phyloP scores from a whole-genome alignment of 495 filamentous ascomycete genomes.

The Podospora sp. region DNA sequence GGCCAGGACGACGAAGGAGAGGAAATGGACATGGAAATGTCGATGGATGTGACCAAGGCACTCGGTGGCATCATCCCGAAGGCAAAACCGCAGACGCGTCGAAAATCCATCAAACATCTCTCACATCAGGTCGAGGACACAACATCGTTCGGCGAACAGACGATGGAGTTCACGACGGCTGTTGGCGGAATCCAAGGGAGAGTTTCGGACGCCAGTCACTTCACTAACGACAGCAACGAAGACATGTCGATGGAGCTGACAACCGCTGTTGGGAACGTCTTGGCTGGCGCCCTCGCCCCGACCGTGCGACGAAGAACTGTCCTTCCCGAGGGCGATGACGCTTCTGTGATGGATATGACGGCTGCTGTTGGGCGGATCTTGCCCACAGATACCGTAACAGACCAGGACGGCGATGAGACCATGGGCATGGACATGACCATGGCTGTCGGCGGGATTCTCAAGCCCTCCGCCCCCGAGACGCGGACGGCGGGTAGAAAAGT shows the following conservation, averaged over 20 bases:
- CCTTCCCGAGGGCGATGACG: conserved; percentile 33
- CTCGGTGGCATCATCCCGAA: conserved; percentile 79
- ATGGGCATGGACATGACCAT: conserved; percentile 64
- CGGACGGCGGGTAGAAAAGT: conserved; percentile 57
- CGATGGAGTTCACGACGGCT: conserved; percentile 79
- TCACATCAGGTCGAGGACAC: conserved; percentile 24
- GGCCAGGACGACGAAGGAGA: conserved; percentile 66
- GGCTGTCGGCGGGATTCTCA: conserved; percentile 59
- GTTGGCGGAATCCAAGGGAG: conserved; percentile 62
- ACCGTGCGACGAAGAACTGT: conserved; percentile 35
- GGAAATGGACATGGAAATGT: conserved; percentile 76
- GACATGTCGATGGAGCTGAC: conserved; percentile 86
- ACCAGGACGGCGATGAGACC: conserved; percentile 53
- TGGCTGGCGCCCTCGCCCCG: conserved; percentile 44
- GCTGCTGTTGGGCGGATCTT: conserved; percentile 71
- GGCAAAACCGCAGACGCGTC: conserved; percentile 32
- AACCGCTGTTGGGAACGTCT: conserved; percentile 67
- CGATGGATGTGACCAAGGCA: conserved; percentile 83
- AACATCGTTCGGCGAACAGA: conserved; percentile 54
- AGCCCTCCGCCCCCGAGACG: conserved; percentile 31
- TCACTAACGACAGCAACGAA: conserved; percentile 52
- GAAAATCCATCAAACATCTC: conserved; percentile 27
- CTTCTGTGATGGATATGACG: conserved; percentile 68
- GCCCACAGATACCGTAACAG: conserved; percentile 33
- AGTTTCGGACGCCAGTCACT: conserved; percentile 29